Conservation (phyloP, 2,329 filamentous ascomycete genomes). For the Rutstroemia sydowiana region DNA sequence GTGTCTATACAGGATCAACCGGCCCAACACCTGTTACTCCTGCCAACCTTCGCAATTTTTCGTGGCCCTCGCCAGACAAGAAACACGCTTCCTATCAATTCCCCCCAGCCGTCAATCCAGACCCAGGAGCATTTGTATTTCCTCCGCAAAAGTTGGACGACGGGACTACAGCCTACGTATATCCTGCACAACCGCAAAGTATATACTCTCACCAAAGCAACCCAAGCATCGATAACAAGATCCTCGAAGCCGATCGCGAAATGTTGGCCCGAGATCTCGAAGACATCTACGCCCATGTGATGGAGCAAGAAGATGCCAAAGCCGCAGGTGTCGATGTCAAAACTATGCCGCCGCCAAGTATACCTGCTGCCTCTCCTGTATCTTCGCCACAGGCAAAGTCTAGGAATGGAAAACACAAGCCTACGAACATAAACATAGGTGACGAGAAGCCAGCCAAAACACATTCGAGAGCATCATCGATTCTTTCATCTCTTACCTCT, state of each 20-base stretch:
- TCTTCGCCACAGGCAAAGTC: slow-evolving; percentile 25
- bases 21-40: slow-evolving; percentile 25
- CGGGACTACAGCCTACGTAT: slow-evolving; percentile 35
- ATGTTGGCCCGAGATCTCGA: slow-evolving; percentile 80
- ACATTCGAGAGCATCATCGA: slow-evolving; percentile 50
- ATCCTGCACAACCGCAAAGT: slow-evolving; percentile 35
- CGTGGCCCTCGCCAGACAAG: slow-evolving; percentile 39
- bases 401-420: slow-evolving; percentile 43
- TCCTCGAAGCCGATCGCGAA: slow-evolving; percentile 66
- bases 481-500: slow-evolving; percentile 55
- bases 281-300: slow-evolving; percentile 82
- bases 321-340: slow-evolving; percentile 46
- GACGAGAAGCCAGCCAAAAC: slow-evolving; percentile 34
- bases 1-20: slow-evolving; percentile 2
- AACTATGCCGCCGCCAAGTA: slow-evolving; percentile 31
- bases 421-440: slow-evolving; percentile 35
- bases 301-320: slow-evolving; percentile 76
- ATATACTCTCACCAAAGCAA: slow-evolving; percentile 8
- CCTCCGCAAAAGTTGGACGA: slow-evolving; percentile 18
- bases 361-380: slow-evolving; percentile 22
- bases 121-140: slow-evolving; percentile 6
- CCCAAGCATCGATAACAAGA: slow-evolving; percentile 60
- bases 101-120: background rate
- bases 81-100: slow-evolving; percentile 13
- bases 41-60: slow-evolving; percentile 36